Base-by-base conservation (phyloP, 225 moss, liverwort and hornwort species). In the Takakia lepidozioides region DNA sequence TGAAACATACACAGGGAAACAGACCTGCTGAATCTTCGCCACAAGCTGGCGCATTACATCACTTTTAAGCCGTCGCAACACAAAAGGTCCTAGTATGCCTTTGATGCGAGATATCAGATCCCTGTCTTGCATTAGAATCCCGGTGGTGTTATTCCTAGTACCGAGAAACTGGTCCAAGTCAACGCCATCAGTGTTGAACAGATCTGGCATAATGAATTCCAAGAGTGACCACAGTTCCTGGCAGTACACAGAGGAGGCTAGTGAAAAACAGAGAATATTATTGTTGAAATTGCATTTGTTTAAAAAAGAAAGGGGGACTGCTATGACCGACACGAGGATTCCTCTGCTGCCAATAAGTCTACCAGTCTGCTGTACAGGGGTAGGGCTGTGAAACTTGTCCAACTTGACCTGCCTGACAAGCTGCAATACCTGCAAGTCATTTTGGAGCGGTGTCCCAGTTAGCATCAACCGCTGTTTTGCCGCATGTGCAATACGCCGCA, bases 11-110 rank as follows among this genome's bases (percentile, higher is more conserved):
- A n/a, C n/a, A 38, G 44, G 25, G n/a, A 48, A 57, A 48, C 61
- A 27, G 28, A 82, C 81, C 76, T 75, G 68, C 63, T 95, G 93
- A 66, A 82, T 68, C 65, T 95, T 95, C 30, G 84, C 71, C 46
- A 95, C 93, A 54, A 95, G 84, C 70, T 95, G 93, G 63, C 80
- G 89, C 93, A 95, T 95, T 35, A 95, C 93, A 65, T 95, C 93
- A 49, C 74, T 80, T 72, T 95, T 95, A 70, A 95, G 40, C 43
- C 93, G 75, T 44, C 93, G 63, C 26, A 95, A 65, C 20, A 90
- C 86, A 50, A 95, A 95, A 8, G 93, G 93, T 57, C 86, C 86
- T 47, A 95, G 62, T 67, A 95, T 90, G 47, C 86, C 86, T 67
- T 95, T 95, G 52, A 95, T 95, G 20, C 84, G 89, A 62, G 46